Evolutionary conservation across 2,329 filamentous ascomycete species (phyloP).

Genomic region (Beauveria pseudobassiana): DNA sequence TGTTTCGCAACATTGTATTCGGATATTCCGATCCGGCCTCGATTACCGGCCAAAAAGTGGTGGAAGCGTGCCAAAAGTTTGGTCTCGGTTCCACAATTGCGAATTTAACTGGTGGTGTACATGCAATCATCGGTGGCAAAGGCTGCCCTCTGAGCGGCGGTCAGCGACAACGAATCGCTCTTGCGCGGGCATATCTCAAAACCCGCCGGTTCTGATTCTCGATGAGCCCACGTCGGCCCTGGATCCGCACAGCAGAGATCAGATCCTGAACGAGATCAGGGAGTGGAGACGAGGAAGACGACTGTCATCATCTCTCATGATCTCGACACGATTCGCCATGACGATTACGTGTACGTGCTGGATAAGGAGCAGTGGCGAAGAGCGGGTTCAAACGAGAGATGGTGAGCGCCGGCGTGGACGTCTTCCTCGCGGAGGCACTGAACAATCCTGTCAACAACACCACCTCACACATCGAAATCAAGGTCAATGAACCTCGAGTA

Average conservation of each 20-base stretch:
- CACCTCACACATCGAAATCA: neutral
- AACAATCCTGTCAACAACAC: neutral
- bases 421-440: neutral
- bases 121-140: slow-evolving; percentile 57
- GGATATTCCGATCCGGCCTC: slow-evolving; percentile 46
- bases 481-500: neutral
- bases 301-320: slow-evolving; percentile 95
- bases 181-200: slow-evolving; percentile 72
- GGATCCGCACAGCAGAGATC: slow-evolving; percentile 60
- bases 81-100: slow-evolving; percentile 61
- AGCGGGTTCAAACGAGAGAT: slow-evolving; percentile 57
- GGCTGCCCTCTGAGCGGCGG: slow-evolving; percentile 7
- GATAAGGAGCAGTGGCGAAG: slow-evolving; percentile 59
- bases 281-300: slow-evolving; percentile 72
- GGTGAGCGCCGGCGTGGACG: neutral
- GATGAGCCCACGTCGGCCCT: slow-evolving; percentile 86
- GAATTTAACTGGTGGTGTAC: slow-evolving; percentile 59
- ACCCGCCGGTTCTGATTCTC: slow-evolving; percentile 74
- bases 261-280: slow-evolving; percentile 69
- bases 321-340: slow-evolving; percentile 60
- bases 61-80: slow-evolving; percentile 56
- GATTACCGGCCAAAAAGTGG: slow-evolving; percentile 48
- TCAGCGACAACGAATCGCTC: slow-evolving; percentile 58
- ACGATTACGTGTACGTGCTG: slow-evolving; percentile 76
- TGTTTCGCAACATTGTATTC: slow-evolving; percentile 71